Base-by-base conservation (phyloP, 83 land plant genomes). In the Diphasiastrum complanatum region DNA sequence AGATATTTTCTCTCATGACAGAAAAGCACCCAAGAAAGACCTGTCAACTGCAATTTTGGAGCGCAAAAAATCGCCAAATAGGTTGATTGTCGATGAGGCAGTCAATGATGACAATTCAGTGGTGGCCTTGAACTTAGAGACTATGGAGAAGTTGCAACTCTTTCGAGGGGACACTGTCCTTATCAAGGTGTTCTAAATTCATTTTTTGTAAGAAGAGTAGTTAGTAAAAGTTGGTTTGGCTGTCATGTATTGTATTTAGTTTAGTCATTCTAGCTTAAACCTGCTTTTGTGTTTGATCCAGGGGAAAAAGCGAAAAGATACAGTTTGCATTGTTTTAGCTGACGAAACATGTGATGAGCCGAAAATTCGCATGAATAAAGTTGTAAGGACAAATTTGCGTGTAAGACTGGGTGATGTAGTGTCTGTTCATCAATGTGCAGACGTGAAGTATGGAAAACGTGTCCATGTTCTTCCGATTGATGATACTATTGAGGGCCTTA, bases 371-470 rank as follows among this genome's bases (percentile, higher is more conserved):
- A 64, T 64, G 66, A 64, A 64, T 38, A 64, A 64, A 28, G 66
- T 64, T 2, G 66, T 64, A 3, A 32, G 66, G 3, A 48, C 31
- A 24, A 64, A 64, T 27, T 24, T 64, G 35, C 66, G 66, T 20
- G 66, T 64, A 5, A 24, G 61, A 4, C 36, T 64, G 3, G 66
- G 61, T 3, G 61, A 64, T 64, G 66, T 64, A 2, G 66, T 64
- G 30, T 64, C 66, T 30, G 58, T 54, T 22, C 58, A 54, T 54
- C 58, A 54, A 30, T 54, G 66, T 48, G 60, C 66, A 4, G 66
- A 64, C 49, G 66, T 64, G 31, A 64, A 64, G 20, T 64, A 64
- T 64, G 66, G 66, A 25, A 64, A 64, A 20, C 56, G 66, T 2
- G 36, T 64, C 14, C 66, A 64, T 49, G 23, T 64, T 11, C 66